Evolutionary conservation across 176 grass and related monocot genomes (phyloP), one percentile per base, ranked within the genome.

Genomic region (Ampelocalamus luodianensis): DNA sequence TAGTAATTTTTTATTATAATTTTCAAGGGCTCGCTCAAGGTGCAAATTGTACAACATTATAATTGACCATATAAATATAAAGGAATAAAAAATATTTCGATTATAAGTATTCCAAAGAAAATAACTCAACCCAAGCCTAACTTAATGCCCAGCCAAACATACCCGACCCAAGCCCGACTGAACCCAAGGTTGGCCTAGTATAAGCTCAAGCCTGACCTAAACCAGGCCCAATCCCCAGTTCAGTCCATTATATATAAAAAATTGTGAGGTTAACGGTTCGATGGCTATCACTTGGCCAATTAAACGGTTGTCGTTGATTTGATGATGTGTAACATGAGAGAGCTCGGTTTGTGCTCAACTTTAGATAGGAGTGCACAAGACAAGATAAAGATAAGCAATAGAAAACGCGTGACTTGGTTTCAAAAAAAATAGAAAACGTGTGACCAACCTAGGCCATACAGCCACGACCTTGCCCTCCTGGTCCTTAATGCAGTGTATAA

Each of bases 401-500:
- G 22, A 58, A 77, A 88, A 71, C 10, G 12, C 77, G n/a, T 37
- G 48, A 74, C 76, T n/a, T n/a, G n/a, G n/a, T n/a, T n/a, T n/a
- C n/a, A n/a, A n/a, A n/a, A n/a, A n/a, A n/a, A 22, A 34, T 46
- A 59, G 22, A 58, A 77, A 88, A 71, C 10, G 12, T 81, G n/a
- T 37, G 48, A 74, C 76, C 69, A 82, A 98, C 96, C 93, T 85
- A 80, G 44, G 38, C 93, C 93, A 74, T 89, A 98, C 40, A 85
- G 65, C 89, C 93, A 98, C 70, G 89, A 78, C 65, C 96, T 86
- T 79, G 93, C 93, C 5, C 78, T 56, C 53, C 93, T 91, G 70
- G 91, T 95, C 88, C 86, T 85, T 49, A 94, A 49, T 38, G 89
- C 74, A 53, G 91, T 94, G 59, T 83, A 95, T n/a, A 98, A 20